phyloP scores from a whole-genome alignment of 2,329 filamentous ascomycete species.

The Aureobasidium vineae region DNA sequence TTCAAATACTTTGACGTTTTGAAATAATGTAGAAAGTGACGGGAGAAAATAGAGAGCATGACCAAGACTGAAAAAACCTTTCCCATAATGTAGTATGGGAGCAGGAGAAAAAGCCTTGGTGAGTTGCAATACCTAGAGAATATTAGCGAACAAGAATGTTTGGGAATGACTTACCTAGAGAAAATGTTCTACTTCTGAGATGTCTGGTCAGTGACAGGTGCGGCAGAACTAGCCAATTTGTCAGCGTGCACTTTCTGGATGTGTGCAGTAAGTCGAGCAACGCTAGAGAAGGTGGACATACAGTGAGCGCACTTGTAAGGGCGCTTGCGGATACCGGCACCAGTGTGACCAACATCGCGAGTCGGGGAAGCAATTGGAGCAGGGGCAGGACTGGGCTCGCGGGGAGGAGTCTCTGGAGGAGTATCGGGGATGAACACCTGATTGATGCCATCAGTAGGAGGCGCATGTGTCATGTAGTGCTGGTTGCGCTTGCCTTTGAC shows the following conservation, averaged over 20 bases:
- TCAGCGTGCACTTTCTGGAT: not conserved
- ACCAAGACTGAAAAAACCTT: constrained; percentile 10
- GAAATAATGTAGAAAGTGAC: not conserved
- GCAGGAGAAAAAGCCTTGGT: constrained; percentile 11
- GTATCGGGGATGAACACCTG: not conserved
- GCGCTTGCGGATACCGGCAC: not conserved
- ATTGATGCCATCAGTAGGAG: not conserved
- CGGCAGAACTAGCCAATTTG: not conserved
- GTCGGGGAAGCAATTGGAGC: not conserved
- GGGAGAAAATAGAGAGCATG: not conserved
- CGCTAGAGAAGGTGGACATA: not conserved
- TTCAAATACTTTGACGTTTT: not conserved
- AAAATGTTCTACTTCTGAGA: not conserved
- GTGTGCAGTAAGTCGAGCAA: not conserved
- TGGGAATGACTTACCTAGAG: not conserved
- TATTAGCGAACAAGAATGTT: not conserved
- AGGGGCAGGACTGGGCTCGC: not conserved
- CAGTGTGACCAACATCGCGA: not conserved
- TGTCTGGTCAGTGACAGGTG: not conserved
- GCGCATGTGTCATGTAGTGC: not conserved
- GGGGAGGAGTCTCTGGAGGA: not conserved
- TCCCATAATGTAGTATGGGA: not conserved
- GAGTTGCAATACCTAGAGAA: not conserved
- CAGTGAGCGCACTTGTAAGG: not conserved
- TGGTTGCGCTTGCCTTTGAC: not conserved